Evolutionary conservation across 441 rosid genomes (phyloP).

Genomic region (Theobroma grandiflorum): DNA sequence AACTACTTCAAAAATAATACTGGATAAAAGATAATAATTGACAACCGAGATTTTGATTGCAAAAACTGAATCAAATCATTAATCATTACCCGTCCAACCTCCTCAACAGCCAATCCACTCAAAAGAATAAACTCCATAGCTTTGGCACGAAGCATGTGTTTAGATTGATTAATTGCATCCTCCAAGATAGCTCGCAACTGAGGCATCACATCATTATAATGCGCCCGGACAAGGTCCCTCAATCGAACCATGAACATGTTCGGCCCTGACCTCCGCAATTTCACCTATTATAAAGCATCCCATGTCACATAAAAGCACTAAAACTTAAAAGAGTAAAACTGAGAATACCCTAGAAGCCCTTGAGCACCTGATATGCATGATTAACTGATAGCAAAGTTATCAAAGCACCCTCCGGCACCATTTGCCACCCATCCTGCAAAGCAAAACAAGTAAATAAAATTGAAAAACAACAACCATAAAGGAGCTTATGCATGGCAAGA

Average conservation of each 20-base stretch:
- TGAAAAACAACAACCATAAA: background rate
- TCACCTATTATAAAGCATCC: constrained; percentile 40
- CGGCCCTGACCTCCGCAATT: constrained; percentile 53
- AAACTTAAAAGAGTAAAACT: constrained; percentile 14
- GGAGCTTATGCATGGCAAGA: background rate
- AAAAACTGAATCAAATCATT: constrained; percentile 11
- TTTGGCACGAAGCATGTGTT: constrained; percentile 55
- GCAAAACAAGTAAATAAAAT: background rate
- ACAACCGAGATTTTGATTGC: background rate
- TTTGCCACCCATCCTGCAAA: constrained; percentile 54
- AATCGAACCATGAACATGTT: too few relatives aligned
- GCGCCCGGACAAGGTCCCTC: too few relatives aligned
- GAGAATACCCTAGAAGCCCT: constrained; percentile 7
- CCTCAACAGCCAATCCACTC: constrained; percentile 63
- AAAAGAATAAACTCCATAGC: constrained; percentile 60
- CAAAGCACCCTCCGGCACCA: constrained; percentile 58
- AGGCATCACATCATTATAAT: constrained; percentile 63
- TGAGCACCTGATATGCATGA: constrained; percentile 52
- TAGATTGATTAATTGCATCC: constrained; percentile 54
- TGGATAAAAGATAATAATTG: constrained; percentile 3
- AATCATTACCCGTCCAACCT: constrained; percentile 54
- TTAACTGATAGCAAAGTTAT: constrained; percentile 58
- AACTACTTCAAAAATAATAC: constrained; percentile 3
- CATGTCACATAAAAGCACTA: constrained; percentile 25
- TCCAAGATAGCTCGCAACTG: constrained; percentile 57